A percentile compares a stretch with the other conserved stretches of the same genome.
Conservation (phyloP, 805 yeast species). For the Priceomyces fermenticarens region DNA sequence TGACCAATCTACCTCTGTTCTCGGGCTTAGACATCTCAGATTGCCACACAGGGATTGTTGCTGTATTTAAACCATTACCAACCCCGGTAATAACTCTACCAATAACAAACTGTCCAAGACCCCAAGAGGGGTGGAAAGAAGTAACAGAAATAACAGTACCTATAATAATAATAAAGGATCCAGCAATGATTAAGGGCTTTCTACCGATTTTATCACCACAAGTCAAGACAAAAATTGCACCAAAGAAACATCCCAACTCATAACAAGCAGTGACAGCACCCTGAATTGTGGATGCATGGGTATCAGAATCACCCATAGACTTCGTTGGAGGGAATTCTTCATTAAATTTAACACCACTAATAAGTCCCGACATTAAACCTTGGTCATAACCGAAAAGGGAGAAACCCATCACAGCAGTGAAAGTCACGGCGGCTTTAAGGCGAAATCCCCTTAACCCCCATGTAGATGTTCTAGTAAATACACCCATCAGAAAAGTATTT, state of each 20-base stretch:
- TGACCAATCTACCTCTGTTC: constrained; percentile 39
- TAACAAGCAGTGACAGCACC: constrained; percentile 72
- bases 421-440: constrained; percentile 28
- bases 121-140: constrained; percentile 40
- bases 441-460: constrained; percentile 55
- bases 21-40: constrained; percentile 44
- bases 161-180: constrained; percentile 36
- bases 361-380: constrained; percentile 44
- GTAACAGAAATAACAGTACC: constrained; percentile 40
- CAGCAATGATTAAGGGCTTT: constrained; percentile 36
- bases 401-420: constrained; percentile 28
- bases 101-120: constrained; percentile 68
- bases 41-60: constrained; percentile 47
- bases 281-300: constrained; percentile 44
- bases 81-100: constrained; percentile 50
- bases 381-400: constrained; percentile 36
- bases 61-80: constrained; percentile 42
- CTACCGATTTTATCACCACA: constrained; percentile 42
- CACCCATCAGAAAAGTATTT: too few species aligned
- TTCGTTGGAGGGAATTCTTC: constrained; percentile 38
- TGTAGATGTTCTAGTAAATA: constrained; percentile 44
- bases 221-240: constrained; percentile 39
- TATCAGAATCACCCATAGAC: neutral
- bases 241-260: constrained; percentile 56
- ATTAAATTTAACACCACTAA: constrained; percentile 37